Base-by-base conservation (phyloP, 495 filamentous ascomycete species). In the Penicillium crystallinum region DNA sequence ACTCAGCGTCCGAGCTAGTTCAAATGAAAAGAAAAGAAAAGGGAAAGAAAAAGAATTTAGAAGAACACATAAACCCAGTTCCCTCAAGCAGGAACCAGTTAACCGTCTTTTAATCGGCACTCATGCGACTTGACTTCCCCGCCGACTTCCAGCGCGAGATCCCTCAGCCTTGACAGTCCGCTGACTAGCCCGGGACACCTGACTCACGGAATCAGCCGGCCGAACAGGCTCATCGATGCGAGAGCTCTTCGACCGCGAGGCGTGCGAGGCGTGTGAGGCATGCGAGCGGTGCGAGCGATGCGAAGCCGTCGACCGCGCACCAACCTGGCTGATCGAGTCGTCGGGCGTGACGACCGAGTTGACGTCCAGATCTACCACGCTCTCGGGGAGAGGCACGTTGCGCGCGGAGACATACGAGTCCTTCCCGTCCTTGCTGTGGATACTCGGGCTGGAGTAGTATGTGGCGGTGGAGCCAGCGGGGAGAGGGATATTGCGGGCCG, bases 301-400 rank as follows among this genome's bases (percentile, higher is more conserved):
- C 15, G 33, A 46, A 46, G 41, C 48, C 34, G 42, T 5, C 7
- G 22, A 30, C 6, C 40, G 53, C 3, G 50, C 52, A 12, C 65
- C 71, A 44, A 71, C 41, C 47, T 73, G 67, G 46, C 69, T 69
- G 47, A 74, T 69, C 12, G 68, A 69, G 55, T 74, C 68, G 44
- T 72, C 63, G 1, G 69, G 66, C 0, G 63, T 68, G 30, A 72
- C 61, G 29, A 67, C 39, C 27, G 63, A 64, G 21, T 70, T 55
- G 9, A 69, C 59, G 38, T 74, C 69, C n/a, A 64, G 46, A 39
- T 64, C 66, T n/a, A 65, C 54, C 11, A 69, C 64, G 55, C 77
- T 84, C 8, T 65, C 62, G 0, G 82, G 81, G 0, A 81, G 63
- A 8, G 78, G 76, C 4, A 79, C 58, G 9, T 78, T 57, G 40